Base-by-base conservation (phyloP, 2,329 filamentous ascomycete genomes). In the Stagonosporopsis rhizophila region DNA sequence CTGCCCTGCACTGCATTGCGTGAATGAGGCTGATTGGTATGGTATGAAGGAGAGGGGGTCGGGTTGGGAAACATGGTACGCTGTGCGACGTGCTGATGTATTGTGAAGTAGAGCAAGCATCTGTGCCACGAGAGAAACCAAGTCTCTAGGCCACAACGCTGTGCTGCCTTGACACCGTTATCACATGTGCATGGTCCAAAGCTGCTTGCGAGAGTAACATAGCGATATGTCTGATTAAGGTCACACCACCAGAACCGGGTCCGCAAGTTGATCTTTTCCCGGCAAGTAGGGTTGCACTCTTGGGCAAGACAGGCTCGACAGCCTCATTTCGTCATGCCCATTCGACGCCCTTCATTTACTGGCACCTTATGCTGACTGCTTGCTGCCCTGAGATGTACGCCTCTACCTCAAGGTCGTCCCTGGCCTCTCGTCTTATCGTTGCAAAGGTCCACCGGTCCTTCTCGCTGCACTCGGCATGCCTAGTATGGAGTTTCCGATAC, bases 381-480 rank as follows among this genome's bases (percentile, higher is more conserved):
- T 39, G 40, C 14, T 15, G 12, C 15, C 12, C 19, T 3, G 5
- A 20, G 14, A 37, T 12, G 9, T 37, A 22, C 27, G 20, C 6
- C 17, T 19, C 17, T 6, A 14, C 30, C 28, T 28, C 14, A 14
- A 30, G 1, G 12, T 7, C 7, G 17, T 19, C 6, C 32, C 19
- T 39, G 14, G 32, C 25, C 12, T 44, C 5, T 14, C 8, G 34
- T 14, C 15, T 35, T 15, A 53, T 17, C 50, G 40, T 30, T 58
- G 56, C 25, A 69, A 32, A 20, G 49, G 59, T 9, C 46, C 56
- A 5, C 58, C 61, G 44, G 34, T 23, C 35, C 59, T 72, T 52
- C 72, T 74, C 4, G 73, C 71, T 19, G 67, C 46, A 48, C 75
- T 76, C 7, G 28, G 20, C 11, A 69, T 52, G 14, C 66, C 67